Conservation (phyloP, 1,284 basidiomycete species). For the Ceratorhiza oryzae-sativae region DNA sequence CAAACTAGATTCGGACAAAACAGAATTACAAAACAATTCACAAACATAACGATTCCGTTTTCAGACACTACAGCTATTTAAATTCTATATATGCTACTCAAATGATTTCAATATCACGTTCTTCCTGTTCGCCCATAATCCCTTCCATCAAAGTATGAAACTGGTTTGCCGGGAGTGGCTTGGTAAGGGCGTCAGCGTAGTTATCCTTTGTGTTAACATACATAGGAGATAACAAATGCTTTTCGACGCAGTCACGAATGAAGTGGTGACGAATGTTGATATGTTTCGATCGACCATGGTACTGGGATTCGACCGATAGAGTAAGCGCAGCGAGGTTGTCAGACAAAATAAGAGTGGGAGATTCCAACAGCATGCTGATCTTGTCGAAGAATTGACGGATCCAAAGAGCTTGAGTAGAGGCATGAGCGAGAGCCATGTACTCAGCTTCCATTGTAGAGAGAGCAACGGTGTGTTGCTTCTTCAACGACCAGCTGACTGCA, state of each 20-base stretch:
- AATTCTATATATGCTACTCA: too few species aligned
- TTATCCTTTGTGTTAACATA: conserved; percentile 33
- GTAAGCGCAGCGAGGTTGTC: conserved; percentile 54
- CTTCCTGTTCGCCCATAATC: conserved; percentile 58
- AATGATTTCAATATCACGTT: background rate
- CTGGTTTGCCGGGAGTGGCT: conserved; percentile 41
- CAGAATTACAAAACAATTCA: too few species aligned
- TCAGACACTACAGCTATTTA: too few species aligned
- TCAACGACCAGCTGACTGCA: conserved; percentile 52
- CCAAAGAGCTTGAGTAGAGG: conserved; percentile 51
- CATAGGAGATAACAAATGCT: conserved; percentile 1
- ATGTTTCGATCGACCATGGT: conserved; percentile 53
- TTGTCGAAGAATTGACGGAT: conserved; percentile 47
- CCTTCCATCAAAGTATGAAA: background rate
- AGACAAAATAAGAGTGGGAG: conserved; percentile 46
- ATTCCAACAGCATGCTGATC: conserved; percentile 42
- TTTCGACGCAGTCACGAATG: conserved; percentile 49
- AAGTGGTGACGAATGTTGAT: conserved; percentile 55
- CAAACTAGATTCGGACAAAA: too few species aligned
- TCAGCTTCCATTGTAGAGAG: conserved; percentile 53
- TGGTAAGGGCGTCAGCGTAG: conserved; percentile 45
- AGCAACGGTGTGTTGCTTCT: conserved; percentile 51
- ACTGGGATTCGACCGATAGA: conserved; percentile 50
- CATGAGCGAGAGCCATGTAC: conserved; percentile 52
- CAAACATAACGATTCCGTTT: too few species aligned